phyloP scores from a whole-genome alignment of 2,329 filamentous ascomycete species.

The Bertia moriformis region DNA sequence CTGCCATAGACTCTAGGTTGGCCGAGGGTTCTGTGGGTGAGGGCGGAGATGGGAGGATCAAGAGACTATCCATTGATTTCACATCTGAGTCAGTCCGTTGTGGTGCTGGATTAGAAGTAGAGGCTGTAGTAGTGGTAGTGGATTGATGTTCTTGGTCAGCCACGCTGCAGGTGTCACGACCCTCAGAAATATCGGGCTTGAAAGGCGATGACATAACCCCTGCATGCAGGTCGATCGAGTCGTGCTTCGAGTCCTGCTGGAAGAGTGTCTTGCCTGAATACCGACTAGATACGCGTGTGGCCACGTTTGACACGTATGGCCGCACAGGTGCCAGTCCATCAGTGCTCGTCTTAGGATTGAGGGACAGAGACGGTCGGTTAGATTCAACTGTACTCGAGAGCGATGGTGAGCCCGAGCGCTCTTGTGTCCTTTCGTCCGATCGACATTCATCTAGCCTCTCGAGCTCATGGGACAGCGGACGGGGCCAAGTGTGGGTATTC shows the following conservation, averaged over 20 bases:
- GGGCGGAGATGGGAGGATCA: neutral
- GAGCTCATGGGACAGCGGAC: neutral
- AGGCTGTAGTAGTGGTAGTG: neutral
- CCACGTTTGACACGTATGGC: constrained; percentile 7
- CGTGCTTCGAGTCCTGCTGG: constrained; percentile 8
- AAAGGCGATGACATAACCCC: too few relatives aligned
- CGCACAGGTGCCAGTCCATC: neutral
- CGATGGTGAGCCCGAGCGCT: neutral
- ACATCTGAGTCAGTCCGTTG: neutral
- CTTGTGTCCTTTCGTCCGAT: neutral
- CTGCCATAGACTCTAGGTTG: neutral
- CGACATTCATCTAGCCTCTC: neutral
- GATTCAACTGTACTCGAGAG: neutral
- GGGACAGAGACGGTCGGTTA: neutral
- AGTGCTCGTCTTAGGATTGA: neutral
- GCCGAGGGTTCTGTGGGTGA: too few relatives aligned
- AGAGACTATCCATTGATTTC: neutral
- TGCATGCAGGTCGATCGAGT: neutral
- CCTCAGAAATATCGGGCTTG: too few relatives aligned
- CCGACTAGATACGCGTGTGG: constrained; percentile 13
- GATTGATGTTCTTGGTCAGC: neutral
- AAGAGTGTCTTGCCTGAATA: constrained; percentile 15
- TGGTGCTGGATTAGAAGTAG: neutral
- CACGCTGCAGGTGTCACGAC: neutral
- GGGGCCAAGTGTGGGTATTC: neutral